Conservation (phyloP, 176 grass and related monocot species). For the Pontederia paniculata region DNA sequence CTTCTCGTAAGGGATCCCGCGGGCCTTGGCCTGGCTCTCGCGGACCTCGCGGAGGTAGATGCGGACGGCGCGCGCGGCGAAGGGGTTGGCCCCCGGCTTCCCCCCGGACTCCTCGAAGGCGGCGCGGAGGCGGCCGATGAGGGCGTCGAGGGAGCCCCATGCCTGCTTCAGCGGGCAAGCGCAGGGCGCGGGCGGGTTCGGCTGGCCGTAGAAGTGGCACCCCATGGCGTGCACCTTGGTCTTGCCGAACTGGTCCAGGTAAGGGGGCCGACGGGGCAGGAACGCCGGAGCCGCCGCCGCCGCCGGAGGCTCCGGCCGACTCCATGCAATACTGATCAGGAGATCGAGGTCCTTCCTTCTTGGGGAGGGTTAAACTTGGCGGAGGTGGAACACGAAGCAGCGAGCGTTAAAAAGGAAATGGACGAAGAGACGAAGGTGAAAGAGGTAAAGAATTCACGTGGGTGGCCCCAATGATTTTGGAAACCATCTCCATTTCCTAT, state of each 20-base stretch:
- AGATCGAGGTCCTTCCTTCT: no score
- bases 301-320: no score
- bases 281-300: no score
- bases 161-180: conserved; percentile 14
- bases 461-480: no score
- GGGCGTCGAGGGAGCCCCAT: conserved; percentile 21
- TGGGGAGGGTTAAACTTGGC: no score
- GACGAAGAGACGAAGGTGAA: no score
- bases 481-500: no score
- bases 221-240: conserved; percentile 15
- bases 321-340: no score
- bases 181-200: conserved; percentile 4
- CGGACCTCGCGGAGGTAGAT: conserved; percentile 20
- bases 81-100: conserved; percentile 9
- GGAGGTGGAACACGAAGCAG: no score
- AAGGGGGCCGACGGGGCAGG: background rate
- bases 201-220: conserved; percentile 12
- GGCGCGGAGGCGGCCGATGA: conserved; percentile 17
- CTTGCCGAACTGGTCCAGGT: conserved; percentile 22
- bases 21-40: conserved; percentile 15
- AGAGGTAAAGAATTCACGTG: no score
- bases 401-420: no score
- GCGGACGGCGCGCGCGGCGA: conserved; percentile 18
- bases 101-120: conserved; percentile 18
- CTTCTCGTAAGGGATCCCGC: conserved; percentile 17